Evolutionary conservation across 2,329 filamentous ascomycete genomes (phyloP), one percentile per base, ranked within the genome.

Genomic region (Colletotrichum truncatum): DNA sequence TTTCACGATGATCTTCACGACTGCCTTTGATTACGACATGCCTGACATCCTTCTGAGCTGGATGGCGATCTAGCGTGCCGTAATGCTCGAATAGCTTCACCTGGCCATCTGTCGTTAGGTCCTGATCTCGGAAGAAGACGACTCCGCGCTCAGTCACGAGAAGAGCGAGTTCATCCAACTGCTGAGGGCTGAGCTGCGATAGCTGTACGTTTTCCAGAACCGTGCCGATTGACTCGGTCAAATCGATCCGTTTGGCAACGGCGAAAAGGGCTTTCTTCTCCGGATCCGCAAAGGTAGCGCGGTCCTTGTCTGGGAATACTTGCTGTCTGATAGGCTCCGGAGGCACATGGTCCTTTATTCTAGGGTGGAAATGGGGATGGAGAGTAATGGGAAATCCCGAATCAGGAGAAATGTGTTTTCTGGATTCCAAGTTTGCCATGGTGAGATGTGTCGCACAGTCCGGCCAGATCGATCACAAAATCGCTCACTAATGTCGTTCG

Each of bases 101-200:
- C 56, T 84, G 79, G 8, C 75, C 68, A 49, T 77, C 77, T 1
- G 75, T 82, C 52, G 73, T 79, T n/a, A 84, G 74, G 69, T 84
- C 80, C 65, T 85, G 83, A 55, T 78, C 74, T 12, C 80, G 77
- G 66, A 84, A 83, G 68, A 84, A 84, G 21, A 83, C 80, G 1
- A 83, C 82, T 1, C 82, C 82, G 2, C 82, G 76, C 67, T 84
- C 80, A 11, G 76, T 77, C 3, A 82, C 80, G 3, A 85, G 73
- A 0, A 83, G 72, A 1, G 84, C 84, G 4, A 86, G 75, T 60
- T 86, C 84, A 67, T 86, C 83, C 3, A 85, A 77, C 25, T 85
- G 83, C 10, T 77, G 70, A 3, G 76, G 73, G 2, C 70, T 79
- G 7, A 86, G 72, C 18, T 80, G 78, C 0, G 80, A 83, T 2